Conservation (phyloP, 139 green algal genomes). For the Chlamydomonas asymmetrica region DNA sequence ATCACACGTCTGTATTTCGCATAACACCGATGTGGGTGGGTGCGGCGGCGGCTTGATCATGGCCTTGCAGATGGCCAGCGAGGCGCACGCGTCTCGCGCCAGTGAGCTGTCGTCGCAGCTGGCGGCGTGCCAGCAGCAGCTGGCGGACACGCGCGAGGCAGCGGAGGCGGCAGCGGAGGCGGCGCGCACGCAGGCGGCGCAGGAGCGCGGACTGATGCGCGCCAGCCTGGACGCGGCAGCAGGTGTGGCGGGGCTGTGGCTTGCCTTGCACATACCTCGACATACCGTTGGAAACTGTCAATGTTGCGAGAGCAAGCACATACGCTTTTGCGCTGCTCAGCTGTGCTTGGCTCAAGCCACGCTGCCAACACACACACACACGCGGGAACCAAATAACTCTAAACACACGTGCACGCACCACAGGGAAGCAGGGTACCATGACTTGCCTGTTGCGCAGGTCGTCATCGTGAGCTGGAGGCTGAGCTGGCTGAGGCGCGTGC, state of each 20-base stretch:
- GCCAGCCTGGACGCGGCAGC: constrained; percentile 29
- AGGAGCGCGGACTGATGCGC: constrained; percentile 32
- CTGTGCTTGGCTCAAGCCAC: too few species aligned
- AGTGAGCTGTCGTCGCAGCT: constrained; percentile 30
- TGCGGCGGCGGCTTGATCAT: constrained; percentile 11
- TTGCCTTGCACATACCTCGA: background rate
- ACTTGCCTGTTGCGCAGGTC: too few species aligned
- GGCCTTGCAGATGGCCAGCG: constrained; percentile 17
- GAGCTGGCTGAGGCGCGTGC: constrained; percentile 25
- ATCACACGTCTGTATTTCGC: constrained; percentile 11
- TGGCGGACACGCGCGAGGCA: constrained; percentile 44
- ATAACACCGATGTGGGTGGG: constrained; percentile 26
- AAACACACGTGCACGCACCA: too few species aligned
- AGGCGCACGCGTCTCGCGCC: constrained; percentile 23
- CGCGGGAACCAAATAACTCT: too few species aligned
- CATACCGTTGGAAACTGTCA: background rate
- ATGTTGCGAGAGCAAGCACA: background rate
- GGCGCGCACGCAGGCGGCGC: constrained; percentile 23
- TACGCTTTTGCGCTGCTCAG: background rate
- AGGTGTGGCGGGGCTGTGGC: background rate
- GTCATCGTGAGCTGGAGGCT: constrained; percentile 10
- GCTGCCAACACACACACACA: too few species aligned
- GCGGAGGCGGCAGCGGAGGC: constrained; percentile 18
- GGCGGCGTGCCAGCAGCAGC: constrained; percentile 22
- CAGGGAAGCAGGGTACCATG: too few species aligned